Evolutionary conservation across 768 basidiomycete genomes (phyloP), one percentile per base, ranked within the genome.

Genomic region (Pisolithus tinctorius): DNA sequence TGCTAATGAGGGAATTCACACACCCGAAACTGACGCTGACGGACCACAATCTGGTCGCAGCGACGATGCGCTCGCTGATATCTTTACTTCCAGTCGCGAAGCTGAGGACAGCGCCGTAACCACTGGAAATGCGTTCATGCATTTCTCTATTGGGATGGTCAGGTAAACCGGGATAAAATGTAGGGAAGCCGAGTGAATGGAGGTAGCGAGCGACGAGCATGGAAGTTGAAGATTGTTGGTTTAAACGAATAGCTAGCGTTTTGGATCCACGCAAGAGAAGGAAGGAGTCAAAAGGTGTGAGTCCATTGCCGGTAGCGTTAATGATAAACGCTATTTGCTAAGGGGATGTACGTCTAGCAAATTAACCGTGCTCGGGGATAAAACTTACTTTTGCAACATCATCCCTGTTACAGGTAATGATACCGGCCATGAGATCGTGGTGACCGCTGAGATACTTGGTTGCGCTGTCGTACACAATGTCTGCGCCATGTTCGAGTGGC

Each of bases 391-490:
- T 88, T 52, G 88, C 88, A 46, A 97, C 62, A 59, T 96, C 93
- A 50, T 94, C 92, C 47, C 88, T 75, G 71, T 93, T 89, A 71
- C 93, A 96, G 26, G 83, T 85, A 57, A 98, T 88, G 42, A 91
- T 83, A 53, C 96, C 96, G 0, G 96, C 95, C 96, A 99, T 99
- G 56, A 99, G 82, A 65, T 99, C 96, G 69, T 99, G 96, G 63
- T 99, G 96, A 7, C 96, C 96, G 51, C 89, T 93, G 43, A 99
- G 77, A 69, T 98, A 98, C 66, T 99, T 99, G 23, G 96, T 98
- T 9, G 85, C 96, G 53, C 92, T 94, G 69, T 99, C 96, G 62
- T 99, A 99, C 8, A 97, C 94, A 50, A 99, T 83, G 65, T 99
- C 96, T 45, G 91, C 91, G 14, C 95, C 96, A 50, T 96, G 86